phyloP scores from a whole-genome alignment of 2,329 filamentous ascomycete genomes.

The Waltergamsia citrina region DNA sequence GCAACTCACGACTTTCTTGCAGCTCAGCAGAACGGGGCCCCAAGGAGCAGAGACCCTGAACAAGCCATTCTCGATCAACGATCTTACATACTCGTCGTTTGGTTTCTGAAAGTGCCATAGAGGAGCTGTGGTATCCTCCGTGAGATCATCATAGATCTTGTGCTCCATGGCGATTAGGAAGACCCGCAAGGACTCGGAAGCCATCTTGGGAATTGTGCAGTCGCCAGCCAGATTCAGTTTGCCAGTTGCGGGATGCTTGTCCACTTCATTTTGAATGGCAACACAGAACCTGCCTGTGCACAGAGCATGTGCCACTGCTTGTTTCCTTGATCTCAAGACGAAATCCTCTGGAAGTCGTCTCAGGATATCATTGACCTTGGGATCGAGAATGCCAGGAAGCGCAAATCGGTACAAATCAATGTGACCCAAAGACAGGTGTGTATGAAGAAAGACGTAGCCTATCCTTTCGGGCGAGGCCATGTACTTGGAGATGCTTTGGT shows the following conservation, averaged over 20 bases:
- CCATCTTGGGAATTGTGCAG: conserved; percentile 19
- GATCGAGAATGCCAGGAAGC: conserved; percentile 22
- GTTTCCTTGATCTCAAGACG: conserved; percentile 23
- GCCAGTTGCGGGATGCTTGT: conserved; percentile 12
- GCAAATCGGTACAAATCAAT: conserved; percentile 29
- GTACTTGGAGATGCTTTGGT: conserved; percentile 21
- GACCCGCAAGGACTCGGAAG: conserved; percentile 18
- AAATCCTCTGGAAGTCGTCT: conserved; percentile 24
- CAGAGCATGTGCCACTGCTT: conserved; percentile 27
- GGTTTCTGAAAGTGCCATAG: conserved; percentile 20
- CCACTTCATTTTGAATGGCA: conserved; percentile 18
- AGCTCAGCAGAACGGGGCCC: conserved; percentile 16
- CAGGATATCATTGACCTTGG: conserved; percentile 19
- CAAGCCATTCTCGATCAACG: conserved; percentile 19
- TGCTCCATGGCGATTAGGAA: conserved; percentile 24
- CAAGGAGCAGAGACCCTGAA: conserved; percentile 23
- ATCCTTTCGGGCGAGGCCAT: conserved; percentile 18
- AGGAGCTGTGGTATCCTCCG: conserved; percentile 24
- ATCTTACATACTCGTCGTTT: conserved; percentile 19
- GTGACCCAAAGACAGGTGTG: conserved; percentile 22
- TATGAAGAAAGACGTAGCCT: conserved; percentile 27
- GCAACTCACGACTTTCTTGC: conserved; percentile 17
- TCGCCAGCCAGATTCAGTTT: conserved; percentile 18
- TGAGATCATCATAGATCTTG: conserved; percentile 21
- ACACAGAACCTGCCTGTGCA: conserved; percentile 24